A percentile compares a stretch with the other conserved stretches of the same genome.
phyloP scores from a whole-genome alignment of 495 filamentous ascomycete species.

The Tirmania nivea region DNA sequence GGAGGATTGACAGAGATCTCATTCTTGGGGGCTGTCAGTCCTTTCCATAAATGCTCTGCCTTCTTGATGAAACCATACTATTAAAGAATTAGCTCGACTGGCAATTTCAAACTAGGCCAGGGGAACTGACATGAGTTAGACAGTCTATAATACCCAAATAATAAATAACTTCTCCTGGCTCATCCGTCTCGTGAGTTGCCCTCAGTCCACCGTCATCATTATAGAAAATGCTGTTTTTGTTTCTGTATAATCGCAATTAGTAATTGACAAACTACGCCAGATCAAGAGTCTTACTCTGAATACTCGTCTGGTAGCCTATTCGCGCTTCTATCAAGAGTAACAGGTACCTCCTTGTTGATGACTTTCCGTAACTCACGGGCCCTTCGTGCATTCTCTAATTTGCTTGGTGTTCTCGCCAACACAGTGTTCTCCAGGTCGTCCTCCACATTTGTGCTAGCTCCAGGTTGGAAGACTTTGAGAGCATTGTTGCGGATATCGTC shows the following conservation, averaged over 20 bases:
- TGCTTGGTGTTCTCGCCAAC: slow-evolving; percentile 80
- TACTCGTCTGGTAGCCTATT: slow-evolving; percentile 66
- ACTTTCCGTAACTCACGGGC: slow-evolving; percentile 78
- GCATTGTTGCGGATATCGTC: slow-evolving; percentile 92
- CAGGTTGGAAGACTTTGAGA: slow-evolving; percentile 84
- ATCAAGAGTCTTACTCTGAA: slow-evolving; percentile 11
- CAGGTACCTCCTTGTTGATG: slow-evolving; percentile 76
- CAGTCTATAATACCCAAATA: slow-evolving; percentile 97
- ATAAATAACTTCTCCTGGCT: slow-evolving; percentile 76
- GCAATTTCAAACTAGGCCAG: background rate
- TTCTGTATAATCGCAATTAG: slow-evolving; percentile 9
- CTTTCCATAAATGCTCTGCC: slow-evolving; percentile 83
- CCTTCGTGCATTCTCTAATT: slow-evolving; percentile 77
- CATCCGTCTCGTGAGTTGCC: slow-evolving; percentile 78
- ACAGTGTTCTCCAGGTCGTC: slow-evolving; percentile 30
- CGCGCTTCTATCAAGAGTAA: slow-evolving; percentile 62
- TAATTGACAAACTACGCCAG: background rate
- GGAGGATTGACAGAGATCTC: slow-evolving; percentile 91
- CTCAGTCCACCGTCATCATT: slow-evolving; percentile 81
- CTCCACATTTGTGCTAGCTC: slow-evolving; percentile 40
- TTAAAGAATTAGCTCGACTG: slow-evolving; percentile 17
- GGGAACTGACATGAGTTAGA: slow-evolving; percentile 61
- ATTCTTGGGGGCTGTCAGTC: slow-evolving; percentile 51
- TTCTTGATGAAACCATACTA: slow-evolving; percentile 78
- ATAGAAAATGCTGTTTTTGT: slow-evolving; percentile 59